Evolutionary conservation across 73 alveolate species (phyloP), one percentile per base, ranked within the genome.

Genomic region (Strombidium stylifer): DNA sequence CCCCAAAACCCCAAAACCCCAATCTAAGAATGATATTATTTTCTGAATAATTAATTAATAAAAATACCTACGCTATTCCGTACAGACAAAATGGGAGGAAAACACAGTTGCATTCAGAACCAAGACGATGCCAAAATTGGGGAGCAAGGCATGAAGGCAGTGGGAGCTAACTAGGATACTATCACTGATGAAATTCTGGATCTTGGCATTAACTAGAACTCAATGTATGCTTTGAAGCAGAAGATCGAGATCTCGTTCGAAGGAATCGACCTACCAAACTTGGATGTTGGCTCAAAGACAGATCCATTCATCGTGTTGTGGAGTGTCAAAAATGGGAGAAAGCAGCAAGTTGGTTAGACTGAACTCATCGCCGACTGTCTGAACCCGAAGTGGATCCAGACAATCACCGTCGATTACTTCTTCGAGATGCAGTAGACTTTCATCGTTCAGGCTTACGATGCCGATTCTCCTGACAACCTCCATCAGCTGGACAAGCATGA

Each of bases 331-430:
- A 84, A 90, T 0, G 77, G 68, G 14, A 54, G 65, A 27, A 86
- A 89, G 86, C 59, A 40, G 14, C 81, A 69, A 20, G 64, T 77
- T 34, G 97, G 91, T 27, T 71, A 93, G 36, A 90, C 97, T 19
- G 97, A 90, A 62, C 69, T 90, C 15, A 65, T 85, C n/a, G 70
- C 73, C 51, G 90, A 90, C 45, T 82, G 54, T 52, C 64, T 78
- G 11, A 86, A 82, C 56, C 97, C 97, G 10, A 64, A 70, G 65
- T 90, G 81, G 39, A 73, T 90, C 34, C 73, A 66, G 52, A 42
- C 83, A 16, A 73, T 90, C 56, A 36, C 66, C 11, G 81, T 86
- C 18, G 84, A 69, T 19, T 90, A 90, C 47, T 58, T 58, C 54
- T 87, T 90, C 39, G 97, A 90, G 54, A 77, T 64, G 58, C 50